These are phyloP conservation scores for Cryphonectria japonica DNA, from an alignment of 2,329 filamentous ascomycete species.

Conservation along the genomic window DNA sequence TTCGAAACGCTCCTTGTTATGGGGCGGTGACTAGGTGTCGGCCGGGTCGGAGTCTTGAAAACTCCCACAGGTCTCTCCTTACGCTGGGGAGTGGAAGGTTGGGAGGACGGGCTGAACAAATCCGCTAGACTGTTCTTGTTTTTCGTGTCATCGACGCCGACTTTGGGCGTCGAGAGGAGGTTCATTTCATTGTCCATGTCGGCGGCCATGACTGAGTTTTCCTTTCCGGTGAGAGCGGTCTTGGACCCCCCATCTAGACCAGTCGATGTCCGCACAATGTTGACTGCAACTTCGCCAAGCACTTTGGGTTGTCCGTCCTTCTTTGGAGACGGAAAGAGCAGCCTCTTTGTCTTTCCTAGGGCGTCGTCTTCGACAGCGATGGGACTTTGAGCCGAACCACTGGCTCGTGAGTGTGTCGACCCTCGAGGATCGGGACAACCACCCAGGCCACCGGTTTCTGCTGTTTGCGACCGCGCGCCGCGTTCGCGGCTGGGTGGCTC, in stretches of 20 bases:
- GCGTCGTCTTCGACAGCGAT: slow-evolving; percentile 56
- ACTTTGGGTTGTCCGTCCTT: slow-evolving; percentile 66
- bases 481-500: slow-evolving; percentile 31
- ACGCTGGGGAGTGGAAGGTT: slow-evolving; percentile 58
- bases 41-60: slow-evolving; percentile 67
- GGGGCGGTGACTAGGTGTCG: slow-evolving; percentile 63
- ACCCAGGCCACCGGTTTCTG: slow-evolving; percentile 15
- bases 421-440: slow-evolving; percentile 40
- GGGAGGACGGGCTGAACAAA: slow-evolving; percentile 66
- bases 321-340: slow-evolving; percentile 78
- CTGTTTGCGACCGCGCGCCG: slow-evolving; percentile 35
- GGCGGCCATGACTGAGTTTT: slow-evolving; percentile 40
- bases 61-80: slow-evolving; percentile 49
- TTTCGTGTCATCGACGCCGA: slow-evolving; percentile 33
- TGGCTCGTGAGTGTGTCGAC: slow-evolving; percentile 59
- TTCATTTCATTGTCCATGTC: slow-evolving; percentile 12
- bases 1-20: slow-evolving; percentile 64
- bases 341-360: slow-evolving; percentile 64
- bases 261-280: slow-evolving; percentile 51
- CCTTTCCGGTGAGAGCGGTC: slow-evolving; percentile 44
- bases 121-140: slow-evolving; percentile 48
- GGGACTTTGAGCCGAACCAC: slow-evolving; percentile 60
- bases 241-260: slow-evolving; percentile 44
- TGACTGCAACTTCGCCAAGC: slow-evolving; percentile 61
- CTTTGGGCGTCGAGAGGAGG: slow-evolving; percentile 37